Evolutionary conservation across 352 stramenopile genomes (phyloP).

Genomic region (Aphanomyces stellatus): DNA sequence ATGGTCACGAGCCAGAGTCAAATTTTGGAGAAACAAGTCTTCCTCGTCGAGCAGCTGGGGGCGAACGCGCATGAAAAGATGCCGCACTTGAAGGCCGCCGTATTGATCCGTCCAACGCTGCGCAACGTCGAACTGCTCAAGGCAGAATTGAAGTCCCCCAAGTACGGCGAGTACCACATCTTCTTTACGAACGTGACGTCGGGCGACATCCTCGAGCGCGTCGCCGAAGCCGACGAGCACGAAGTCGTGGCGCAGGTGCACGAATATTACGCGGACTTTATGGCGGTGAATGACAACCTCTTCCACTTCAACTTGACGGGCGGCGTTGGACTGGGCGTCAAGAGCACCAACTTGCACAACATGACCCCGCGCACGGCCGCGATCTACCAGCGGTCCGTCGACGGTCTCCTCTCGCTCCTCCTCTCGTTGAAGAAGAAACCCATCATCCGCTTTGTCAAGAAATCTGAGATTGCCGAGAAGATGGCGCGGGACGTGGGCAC

Average conservation of each 20-base stretch:
- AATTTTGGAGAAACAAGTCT: conserved; percentile 94
- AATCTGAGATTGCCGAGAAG: conserved; percentile 88
- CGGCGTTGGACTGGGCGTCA: conserved; percentile 3
- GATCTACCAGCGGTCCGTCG: conserved; percentile 89
- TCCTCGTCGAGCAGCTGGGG: conserved; percentile 91
- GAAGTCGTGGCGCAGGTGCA: conserved; percentile 94
- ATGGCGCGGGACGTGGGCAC: conserved; percentile 91
- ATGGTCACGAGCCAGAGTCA: conserved; percentile 96
- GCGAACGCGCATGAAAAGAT: conserved; percentile 73
- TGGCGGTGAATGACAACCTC: conserved; percentile 96
- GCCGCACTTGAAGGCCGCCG: conserved; percentile 92
- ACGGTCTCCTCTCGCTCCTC: conserved; percentile 91
- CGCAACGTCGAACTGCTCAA: conserved; percentile 88
- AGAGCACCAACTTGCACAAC: conserved; percentile 12
- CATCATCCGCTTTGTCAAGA: conserved; percentile 92
- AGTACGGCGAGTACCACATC: conserved; percentile 98
- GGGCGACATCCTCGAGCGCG: conserved; percentile 88
- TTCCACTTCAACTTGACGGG: conserved; percentile 92
- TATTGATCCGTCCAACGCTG: conserved; percentile 91
- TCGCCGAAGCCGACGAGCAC: conserved; percentile 93
- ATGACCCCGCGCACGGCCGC: conserved; percentile 34
- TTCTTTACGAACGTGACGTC: conserved; percentile 98
- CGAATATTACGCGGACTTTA: conserved; percentile 99
- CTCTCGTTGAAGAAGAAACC: conserved; percentile 95
- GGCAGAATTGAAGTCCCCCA: conserved; percentile 88